Conservation (phyloP, 1,284 basidiomycete species). For the Puccinia polysora region DNA sequence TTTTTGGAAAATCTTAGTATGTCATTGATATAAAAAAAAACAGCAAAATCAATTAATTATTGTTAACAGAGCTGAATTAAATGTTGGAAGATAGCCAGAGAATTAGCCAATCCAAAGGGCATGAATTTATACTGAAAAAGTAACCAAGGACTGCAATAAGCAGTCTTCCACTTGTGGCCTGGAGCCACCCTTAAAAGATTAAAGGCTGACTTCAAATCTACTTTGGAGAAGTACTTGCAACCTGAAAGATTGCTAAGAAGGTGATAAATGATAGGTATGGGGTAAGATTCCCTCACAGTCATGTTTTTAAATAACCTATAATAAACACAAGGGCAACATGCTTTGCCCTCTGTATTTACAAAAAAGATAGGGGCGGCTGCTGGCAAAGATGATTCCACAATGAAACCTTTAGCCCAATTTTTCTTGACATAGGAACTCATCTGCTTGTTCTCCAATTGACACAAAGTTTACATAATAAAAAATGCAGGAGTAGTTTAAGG, state of each 20-base stretch:
- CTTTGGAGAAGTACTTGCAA: background rate
- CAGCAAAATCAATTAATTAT: constrained; percentile 42
- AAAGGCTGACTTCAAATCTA: constrained; percentile 49
- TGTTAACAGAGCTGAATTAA: constrained; percentile 46
- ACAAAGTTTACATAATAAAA: background rate
- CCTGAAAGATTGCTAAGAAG: background rate
- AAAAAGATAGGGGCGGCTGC: constrained; percentile 41
- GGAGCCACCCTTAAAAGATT: constrained; percentile 50
- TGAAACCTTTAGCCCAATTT: background rate
- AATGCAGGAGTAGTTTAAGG: background rate
- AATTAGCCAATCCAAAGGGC: constrained; percentile 56
- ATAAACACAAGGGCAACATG: constrained; percentile 43
- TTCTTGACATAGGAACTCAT: background rate
- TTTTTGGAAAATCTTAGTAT: background rate
- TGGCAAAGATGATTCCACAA: background rate
- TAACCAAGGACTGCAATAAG: constrained; percentile 54
- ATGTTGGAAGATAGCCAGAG: constrained; percentile 53
- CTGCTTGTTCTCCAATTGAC: background rate
- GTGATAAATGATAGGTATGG: background rate
- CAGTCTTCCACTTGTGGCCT: constrained; percentile 54
- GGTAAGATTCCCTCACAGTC: background rate
- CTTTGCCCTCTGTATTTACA: constrained; percentile 43
- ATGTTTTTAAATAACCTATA: constrained; percentile 25
- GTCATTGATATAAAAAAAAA: background rate
- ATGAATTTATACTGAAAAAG: constrained; percentile 55